These are phyloP conservation scores for Lactifluus pinguis DNA, from an alignment of 768 basidiomycete species.

Conservation along the genomic window DNA sequence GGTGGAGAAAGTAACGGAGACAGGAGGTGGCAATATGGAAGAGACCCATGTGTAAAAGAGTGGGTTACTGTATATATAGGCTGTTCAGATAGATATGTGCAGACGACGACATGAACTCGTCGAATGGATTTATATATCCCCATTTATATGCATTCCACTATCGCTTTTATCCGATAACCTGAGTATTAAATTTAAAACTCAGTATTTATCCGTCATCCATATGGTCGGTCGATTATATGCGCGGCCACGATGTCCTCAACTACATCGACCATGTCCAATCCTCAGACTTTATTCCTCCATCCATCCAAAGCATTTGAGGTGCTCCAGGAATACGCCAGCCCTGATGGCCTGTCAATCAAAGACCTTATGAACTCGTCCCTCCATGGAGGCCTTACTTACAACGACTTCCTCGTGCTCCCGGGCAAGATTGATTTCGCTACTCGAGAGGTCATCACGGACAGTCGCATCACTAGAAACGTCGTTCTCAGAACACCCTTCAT, in stretches of 20 bases:
- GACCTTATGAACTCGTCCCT: conserved; percentile 84
- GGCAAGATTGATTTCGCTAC: conserved; percentile 94
- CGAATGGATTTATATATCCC: neutral
- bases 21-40: conserved; percentile 11
- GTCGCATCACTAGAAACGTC: conserved; percentile 84
- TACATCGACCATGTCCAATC: neutral
- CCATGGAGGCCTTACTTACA: conserved; percentile 94
- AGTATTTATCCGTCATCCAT: too few species aligned
- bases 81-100: conserved; percentile 1
- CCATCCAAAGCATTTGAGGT: conserved; percentile 57
- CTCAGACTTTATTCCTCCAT: conserved; percentile 13
- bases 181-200: too few species aligned
- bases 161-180: too few species aligned
- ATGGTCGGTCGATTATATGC: too few species aligned
- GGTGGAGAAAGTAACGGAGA: conserved; percentile 15
- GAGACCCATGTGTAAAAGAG: conserved; percentile 13
- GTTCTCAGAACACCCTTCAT: conserved; percentile 90
- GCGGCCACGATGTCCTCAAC: neutral
- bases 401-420: conserved; percentile 90
- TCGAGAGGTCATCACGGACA: conserved; percentile 71
- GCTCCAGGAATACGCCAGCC: conserved; percentile 57
- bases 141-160: neutral
- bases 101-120: neutral
- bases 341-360: conserved; percentile 75
- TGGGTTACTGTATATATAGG: neutral